A percentile compares a stretch with the other conserved stretches of the same genome.
These are phyloP conservation scores for Secale cereale DNA, from an alignment of 176 grass and related monocot species.

Conservation along the genomic window DNA sequence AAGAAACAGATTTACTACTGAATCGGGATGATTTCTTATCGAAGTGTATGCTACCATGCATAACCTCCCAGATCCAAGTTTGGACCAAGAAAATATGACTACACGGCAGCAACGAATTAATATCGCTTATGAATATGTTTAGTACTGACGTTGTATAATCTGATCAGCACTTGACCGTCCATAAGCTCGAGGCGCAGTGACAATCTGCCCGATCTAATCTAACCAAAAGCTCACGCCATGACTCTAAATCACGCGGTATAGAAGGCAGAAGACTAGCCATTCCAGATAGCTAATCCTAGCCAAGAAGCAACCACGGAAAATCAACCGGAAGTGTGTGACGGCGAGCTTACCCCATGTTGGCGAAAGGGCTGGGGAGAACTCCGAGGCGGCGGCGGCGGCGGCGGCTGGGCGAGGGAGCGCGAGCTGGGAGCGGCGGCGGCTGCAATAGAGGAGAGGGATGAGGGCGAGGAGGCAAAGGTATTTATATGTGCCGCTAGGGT, in stretches of 20 bases:
- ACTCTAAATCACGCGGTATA: background rate
- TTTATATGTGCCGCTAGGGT: constrained; percentile 47
- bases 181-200: constrained; percentile 27
- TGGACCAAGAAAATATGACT: background rate
- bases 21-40: background rate
- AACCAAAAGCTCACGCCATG: background rate
- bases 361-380: constrained; percentile 9
- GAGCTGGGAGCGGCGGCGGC: constrained; percentile 39
- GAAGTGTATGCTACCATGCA: constrained; percentile 39
- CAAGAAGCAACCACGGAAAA: background rate
- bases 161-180: constrained; percentile 63
- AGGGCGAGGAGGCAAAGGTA: background rate
- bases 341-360: constrained; percentile 46
- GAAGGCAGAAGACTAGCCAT: background rate
- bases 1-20: background rate
- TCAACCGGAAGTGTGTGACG: background rate
- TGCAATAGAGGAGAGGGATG: background rate
- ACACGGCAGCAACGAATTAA: constrained; percentile 38
- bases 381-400: background rate
- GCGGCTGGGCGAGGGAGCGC: background rate
- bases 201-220: background rate
- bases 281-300: constrained; percentile 9
- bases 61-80: constrained; percentile 34
- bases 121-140: constrained; percentile 64
- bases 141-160: constrained; percentile 40